Percentiles rank a stretch among this genome's conserved stretches.
Evolutionary conservation across 345 rosid genomes (phyloP).

Genomic region (Bruguiera parviflora): DNA sequence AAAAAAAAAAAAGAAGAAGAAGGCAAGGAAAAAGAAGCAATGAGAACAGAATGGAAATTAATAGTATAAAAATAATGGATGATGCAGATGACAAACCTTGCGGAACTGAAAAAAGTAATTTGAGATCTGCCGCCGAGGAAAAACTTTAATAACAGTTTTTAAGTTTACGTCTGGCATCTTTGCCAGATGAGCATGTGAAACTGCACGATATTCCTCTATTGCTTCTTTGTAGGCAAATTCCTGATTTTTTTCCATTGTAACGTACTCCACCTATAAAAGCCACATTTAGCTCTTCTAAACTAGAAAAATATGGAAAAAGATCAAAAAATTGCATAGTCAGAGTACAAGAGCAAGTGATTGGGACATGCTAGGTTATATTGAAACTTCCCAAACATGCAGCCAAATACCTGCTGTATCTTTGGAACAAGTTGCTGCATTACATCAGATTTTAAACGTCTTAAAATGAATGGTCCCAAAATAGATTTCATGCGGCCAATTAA

Average conservation of each 20-base stretch:
- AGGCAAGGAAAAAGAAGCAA: background rate
- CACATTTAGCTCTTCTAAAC: slow-evolving; percentile 12
- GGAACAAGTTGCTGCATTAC: slow-evolving; percentile 98
- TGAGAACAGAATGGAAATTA: background rate
- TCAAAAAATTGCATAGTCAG: background rate
- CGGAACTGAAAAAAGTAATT: slow-evolving; percentile 93
- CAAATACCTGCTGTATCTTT: slow-evolving; percentile 73
- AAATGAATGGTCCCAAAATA: slow-evolving; percentile 88
- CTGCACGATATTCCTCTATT: slow-evolving; percentile 83
- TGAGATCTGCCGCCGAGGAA: slow-evolving; percentile 85
- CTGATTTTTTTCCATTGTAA: slow-evolving; percentile 71
- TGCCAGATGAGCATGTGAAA: slow-evolving; percentile 60
- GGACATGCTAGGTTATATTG: background rate
- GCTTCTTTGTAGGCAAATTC: slow-evolving; percentile 82
- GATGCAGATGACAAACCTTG: slow-evolving; percentile 44
- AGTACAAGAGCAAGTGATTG: background rate
- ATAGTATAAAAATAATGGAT: background rate
- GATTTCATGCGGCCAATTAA: slow-evolving; percentile 89
- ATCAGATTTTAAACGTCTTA: slow-evolving; percentile 93
- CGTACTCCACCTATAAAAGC: slow-evolving; percentile 76
- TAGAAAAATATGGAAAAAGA: background rate
- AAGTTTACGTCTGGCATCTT: slow-evolving; percentile 50
- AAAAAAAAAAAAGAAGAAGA: too few relatives aligned
- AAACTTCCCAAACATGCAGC: slow-evolving; percentile 9
- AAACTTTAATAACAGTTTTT: slow-evolving; percentile 44